phyloP scores from a whole-genome alignment of 192 early-diverging fungal species.

The Podila verticillata region DNA sequence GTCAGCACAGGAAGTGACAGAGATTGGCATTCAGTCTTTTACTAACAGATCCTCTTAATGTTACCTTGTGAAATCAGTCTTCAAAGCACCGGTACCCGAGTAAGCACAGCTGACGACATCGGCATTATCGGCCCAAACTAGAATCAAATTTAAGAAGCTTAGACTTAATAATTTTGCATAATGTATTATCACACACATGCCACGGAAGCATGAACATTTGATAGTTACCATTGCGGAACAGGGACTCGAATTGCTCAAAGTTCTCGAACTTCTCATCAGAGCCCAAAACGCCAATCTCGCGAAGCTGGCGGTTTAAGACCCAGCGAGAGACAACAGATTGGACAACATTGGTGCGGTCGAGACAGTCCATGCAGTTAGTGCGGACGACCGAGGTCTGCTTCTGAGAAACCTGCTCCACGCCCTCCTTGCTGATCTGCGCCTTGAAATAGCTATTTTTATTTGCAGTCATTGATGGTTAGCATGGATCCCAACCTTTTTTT shows the following conservation, averaged over 20 bases:
- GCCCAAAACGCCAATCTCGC: slow-evolving; percentile 70
- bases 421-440: slow-evolving; percentile 46
- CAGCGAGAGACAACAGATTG: slow-evolving; percentile 89
- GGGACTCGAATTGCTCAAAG: slow-evolving; percentile 70
- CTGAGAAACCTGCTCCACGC: slow-evolving; percentile 40
- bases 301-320: slow-evolving; percentile 79
- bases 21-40: neutral
- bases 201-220: neutral
- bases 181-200: neutral
- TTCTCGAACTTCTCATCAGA: slow-evolving; percentile 70
- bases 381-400: slow-evolving; percentile 86
- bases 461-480: too few species aligned
- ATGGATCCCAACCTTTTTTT: too few species aligned
- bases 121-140: slow-evolving; percentile 99
- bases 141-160: neutral
- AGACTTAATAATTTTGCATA: neutral
- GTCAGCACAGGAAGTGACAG: neutral
- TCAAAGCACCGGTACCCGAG: slow-evolving; percentile 96
- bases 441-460: slow-evolving; percentile 63
- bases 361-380: slow-evolving; percentile 99
- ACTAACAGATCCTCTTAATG: neutral
- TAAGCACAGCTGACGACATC: slow-evolving; percentile 92
- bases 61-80: slow-evolving; percentile 95
- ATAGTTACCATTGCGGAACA: slow-evolving; percentile 81
- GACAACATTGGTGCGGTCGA: slow-evolving; percentile 99